phyloP scores from a whole-genome alignment of 257 asterid genomes.

The Solanum okadae region DNA sequence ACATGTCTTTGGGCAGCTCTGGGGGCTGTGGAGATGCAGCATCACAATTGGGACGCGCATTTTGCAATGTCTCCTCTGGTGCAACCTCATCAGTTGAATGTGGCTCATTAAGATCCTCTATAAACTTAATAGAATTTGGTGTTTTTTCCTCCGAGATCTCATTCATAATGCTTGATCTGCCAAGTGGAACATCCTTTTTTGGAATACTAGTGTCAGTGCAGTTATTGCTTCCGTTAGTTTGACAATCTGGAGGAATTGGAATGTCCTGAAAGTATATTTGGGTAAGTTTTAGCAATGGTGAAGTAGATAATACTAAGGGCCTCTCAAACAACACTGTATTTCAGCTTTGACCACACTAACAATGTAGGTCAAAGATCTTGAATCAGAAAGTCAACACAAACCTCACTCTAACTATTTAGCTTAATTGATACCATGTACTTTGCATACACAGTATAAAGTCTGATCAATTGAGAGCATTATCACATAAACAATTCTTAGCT shows the following conservation, averaged over 20 bases:
- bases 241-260: constrained; percentile 18
- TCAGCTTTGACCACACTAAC: neutral
- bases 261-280: constrained; percentile 30
- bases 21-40: constrained; percentile 10
- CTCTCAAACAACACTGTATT: neutral
- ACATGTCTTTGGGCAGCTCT: constrained; percentile 22
- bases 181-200: constrained; percentile 11
- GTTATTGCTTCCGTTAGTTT: constrained; percentile 8
- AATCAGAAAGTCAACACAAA: neutral
- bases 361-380: neutral
- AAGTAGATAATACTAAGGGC: neutral
- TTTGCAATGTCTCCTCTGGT: constrained; percentile 7
- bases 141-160: constrained; percentile 11
- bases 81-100: constrained; percentile 6
- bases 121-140: constrained; percentile 3
- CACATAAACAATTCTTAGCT: neutral
- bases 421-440: neutral
- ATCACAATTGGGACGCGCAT: constrained; percentile 6
- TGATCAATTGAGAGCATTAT: neutral
- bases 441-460: neutral
- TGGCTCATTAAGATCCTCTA: constrained; percentile 27
- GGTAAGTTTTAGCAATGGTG: neutral
- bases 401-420: neutral
- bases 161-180: constrained; percentile 11
- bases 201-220: constrained; percentile 10